A percentile compares a stretch with the other conserved stretches of the same genome.
Evolutionary conservation across 371 early-diverging fungal genomes (phyloP).

Genomic region (Saksenaea vasiformis): DNA sequence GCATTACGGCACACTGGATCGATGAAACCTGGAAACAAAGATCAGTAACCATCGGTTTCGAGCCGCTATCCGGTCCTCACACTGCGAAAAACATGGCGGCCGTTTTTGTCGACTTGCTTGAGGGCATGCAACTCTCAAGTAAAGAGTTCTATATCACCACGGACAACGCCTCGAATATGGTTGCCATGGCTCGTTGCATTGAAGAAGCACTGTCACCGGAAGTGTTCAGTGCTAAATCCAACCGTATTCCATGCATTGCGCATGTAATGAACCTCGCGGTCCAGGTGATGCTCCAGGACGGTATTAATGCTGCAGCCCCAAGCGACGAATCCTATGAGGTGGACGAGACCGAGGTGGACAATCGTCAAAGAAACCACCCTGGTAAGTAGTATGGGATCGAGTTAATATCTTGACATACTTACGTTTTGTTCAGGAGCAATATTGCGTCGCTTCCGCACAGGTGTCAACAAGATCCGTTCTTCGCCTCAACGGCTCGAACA

Average conservation of each 20-base stretch:
- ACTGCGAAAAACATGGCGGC: constrained; percentile 15
- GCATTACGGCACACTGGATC: constrained; percentile 29
- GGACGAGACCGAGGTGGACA: too few relatives aligned
- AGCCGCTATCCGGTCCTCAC: constrained; percentile 15
- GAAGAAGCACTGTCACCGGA: background rate
- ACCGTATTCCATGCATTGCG: background rate
- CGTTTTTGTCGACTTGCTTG: constrained; percentile 15
- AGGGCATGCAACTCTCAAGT: constrained; percentile 9
- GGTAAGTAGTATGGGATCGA: too few relatives aligned
- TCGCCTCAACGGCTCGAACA: too few relatives aligned
- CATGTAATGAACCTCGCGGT: background rate
- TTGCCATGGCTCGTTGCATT: constrained; percentile 13
- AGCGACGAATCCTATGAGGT: too few relatives aligned
- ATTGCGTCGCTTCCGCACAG: too few relatives aligned
- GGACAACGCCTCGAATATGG: constrained; percentile 27
- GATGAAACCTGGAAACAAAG: constrained; percentile 14
- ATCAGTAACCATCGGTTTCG: constrained; percentile 21
- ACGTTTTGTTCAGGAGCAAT: too few relatives aligned
- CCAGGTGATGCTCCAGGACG: too few relatives aligned
- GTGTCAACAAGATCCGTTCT: too few relatives aligned
- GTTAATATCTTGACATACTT: too few relatives aligned
- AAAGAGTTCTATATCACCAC: constrained; percentile 24
- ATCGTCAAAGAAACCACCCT: too few relatives aligned
- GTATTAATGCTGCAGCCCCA: too few relatives aligned
- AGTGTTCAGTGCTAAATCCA: too few relatives aligned